Evolutionary conservation across 1,284 basidiomycete species (phyloP), one percentile per base, ranked within the genome.

Genomic region (Meira nashicola): DNA sequence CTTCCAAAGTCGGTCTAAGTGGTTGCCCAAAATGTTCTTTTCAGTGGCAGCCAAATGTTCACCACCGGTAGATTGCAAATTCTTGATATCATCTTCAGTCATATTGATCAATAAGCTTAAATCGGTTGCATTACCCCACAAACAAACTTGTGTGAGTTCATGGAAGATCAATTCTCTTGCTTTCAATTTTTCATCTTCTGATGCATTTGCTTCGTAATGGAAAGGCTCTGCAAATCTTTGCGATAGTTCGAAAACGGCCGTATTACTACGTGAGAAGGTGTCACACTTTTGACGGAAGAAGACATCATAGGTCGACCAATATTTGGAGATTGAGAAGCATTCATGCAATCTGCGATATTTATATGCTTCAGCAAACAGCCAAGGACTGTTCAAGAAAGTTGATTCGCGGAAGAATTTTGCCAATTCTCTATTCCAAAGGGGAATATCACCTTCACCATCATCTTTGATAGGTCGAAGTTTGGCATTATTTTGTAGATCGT

Each of bases 81-180:
- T 86, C 80, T 94, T 94, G 81, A 98, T 96, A 79, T 97, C 93
- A 47, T 97, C 93, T 80, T 97, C 93, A 12, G 90, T 91, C 93
- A 96, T 96, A 82, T 97, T 92, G 81, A 96, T 97, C 57, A 97
- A 84, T 38, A 97, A 84, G 2, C 91, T 94, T 56, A 97, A 83
- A 80, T 97, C 93, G 59, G 94, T 97, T n/a, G 61, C 58, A 44
- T 62, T 61, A 41, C 65, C 58, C 63, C 60, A 59, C 25, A 66
- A 72, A 59, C 62, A 65, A 40, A 60, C 53, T 64, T 97, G 94
- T 15, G 92, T 92, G 51, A 97, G 82, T 80, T 98, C 94, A 59
- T 89, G 83, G 83, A 97, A 98, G 84, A 95, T 87, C 54, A 92
- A 82, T 58, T 90, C 86, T 77, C 90, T 86, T n/a, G 87, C 86